phyloP scores from a whole-genome alignment of 2,329 filamentous ascomycete genomes.

The Lithohypha guttulata region DNA sequence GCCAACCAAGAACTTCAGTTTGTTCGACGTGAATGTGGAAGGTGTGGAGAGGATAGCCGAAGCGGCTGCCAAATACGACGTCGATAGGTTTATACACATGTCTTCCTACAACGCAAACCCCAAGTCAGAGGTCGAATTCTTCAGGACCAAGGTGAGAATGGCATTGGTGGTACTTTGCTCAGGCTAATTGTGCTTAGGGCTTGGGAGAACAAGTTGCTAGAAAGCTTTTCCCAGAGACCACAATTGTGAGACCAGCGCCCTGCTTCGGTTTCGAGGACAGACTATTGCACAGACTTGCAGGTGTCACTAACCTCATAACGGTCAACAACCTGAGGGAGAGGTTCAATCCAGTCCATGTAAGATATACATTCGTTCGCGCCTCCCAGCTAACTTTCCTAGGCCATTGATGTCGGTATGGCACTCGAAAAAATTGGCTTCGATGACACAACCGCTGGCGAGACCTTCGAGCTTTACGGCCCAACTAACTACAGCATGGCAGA shows the following conservation, averaged over 20 bases:
- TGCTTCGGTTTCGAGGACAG: conserved; percentile 94
- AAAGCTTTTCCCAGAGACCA: conserved; percentile 89
- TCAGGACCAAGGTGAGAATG: conserved; percentile 63
- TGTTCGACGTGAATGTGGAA: conserved; percentile 88
- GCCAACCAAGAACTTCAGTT: conserved; percentile 93
- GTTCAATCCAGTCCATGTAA: conserved; percentile 82
- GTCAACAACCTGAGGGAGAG: conserved; percentile 88
- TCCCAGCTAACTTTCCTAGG: conserved; percentile 40
- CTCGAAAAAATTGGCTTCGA: conserved; percentile 85
- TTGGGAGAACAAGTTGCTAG: conserved; percentile 73
- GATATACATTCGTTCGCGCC: conserved; percentile 17
- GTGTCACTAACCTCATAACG: conserved; percentile 70
- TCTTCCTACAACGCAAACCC: conserved; percentile 85
- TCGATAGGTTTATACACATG: conserved; percentile 92
- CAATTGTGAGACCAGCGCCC: conserved; percentile 85
- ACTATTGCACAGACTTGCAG: conserved; percentile 75
- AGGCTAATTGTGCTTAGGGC: conserved; percentile 39
- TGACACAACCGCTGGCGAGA: conserved; percentile 80
- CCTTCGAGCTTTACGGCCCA: conserved; percentile 87
- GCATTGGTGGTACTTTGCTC: neutral
- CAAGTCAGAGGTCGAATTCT: conserved; percentile 78
- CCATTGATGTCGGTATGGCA: conserved; percentile 78
- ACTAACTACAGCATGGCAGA: conserved; percentile 84
- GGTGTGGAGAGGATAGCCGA: conserved; percentile 85
- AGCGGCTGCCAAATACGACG: conserved; percentile 92